Conservation (phyloP, 2,329 filamentous ascomycete genomes). For the Paecilomyces sp. region DNA sequence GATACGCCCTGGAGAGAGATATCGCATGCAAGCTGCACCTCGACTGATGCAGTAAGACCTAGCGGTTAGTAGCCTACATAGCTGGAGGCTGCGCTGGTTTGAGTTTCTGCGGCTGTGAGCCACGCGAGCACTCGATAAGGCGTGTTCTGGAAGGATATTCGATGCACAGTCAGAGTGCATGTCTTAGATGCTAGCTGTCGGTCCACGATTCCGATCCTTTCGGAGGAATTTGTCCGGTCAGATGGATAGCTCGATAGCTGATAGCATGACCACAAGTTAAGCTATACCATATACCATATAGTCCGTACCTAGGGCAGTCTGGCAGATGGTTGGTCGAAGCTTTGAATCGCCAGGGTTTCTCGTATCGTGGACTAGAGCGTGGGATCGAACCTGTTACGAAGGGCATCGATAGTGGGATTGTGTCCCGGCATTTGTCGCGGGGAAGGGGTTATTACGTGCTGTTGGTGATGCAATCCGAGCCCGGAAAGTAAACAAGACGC, state of each 20-base stretch:
- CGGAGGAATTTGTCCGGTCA: neutral
- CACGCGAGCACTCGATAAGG: neutral
- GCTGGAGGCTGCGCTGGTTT: neutral
- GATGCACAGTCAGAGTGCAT: neutral
- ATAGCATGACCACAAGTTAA: neutral
- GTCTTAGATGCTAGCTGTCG: neutral
- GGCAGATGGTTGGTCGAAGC: neutral
- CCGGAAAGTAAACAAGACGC: neutral
- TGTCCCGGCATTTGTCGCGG: neutral
- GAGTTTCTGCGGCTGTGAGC: neutral
- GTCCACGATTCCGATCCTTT: neutral
- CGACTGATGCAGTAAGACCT: neutral
- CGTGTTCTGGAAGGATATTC: neutral
- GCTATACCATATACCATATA: neutral
- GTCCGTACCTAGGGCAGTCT: too few relatives aligned
- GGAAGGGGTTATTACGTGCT: neutral
- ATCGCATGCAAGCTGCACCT: neutral
- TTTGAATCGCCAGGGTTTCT: neutral
- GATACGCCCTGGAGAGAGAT: neutral
- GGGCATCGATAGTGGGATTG: neutral
- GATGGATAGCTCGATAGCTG: neutral
- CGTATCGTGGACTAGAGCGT: neutral
- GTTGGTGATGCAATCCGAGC: neutral
- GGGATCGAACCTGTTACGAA: neutral
- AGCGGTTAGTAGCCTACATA: neutral